A percentile compares a stretch with the other conserved stretches of the same genome.
Conservation (phyloP, 257 asterid genomes). For the Anisodus tanguticus region DNA sequence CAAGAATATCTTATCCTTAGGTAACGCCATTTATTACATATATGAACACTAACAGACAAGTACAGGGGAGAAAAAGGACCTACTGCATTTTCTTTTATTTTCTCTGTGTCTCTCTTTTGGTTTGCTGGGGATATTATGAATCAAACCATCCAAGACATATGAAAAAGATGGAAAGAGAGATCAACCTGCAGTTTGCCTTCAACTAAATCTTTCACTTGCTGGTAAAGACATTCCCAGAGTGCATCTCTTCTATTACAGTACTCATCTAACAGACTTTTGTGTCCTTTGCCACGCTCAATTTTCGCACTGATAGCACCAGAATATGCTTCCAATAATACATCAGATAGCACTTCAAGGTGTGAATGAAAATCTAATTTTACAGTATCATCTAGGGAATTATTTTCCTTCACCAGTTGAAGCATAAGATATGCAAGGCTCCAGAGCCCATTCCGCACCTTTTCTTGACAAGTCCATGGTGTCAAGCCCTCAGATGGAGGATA, state of each 20-base stretch:
- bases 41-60: background rate
- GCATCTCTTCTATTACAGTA: conserved; percentile 75
- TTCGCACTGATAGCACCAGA: conserved; percentile 79
- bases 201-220: conserved; percentile 62
- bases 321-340: conserved; percentile 81
- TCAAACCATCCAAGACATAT: background rate
- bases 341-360: conserved; percentile 69
- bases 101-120: too few species aligned
- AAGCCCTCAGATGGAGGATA: conserved; percentile 86
- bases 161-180: conserved; percentile 12
- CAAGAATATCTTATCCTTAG: conserved; percentile 20
- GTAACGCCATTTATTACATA: background rate
- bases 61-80: background rate
- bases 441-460: conserved; percentile 69
- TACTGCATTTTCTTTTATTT: background rate
- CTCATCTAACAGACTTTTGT: conserved; percentile 67
- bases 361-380: conserved; percentile 60
- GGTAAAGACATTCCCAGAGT: conserved; percentile 80
- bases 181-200: conserved; percentile 61
- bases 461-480: conserved; percentile 86
- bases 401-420: conserved; percentile 73
- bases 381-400: conserved; percentile 58
- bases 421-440: conserved; percentile 81
- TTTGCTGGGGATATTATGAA: background rate
- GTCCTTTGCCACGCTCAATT: conserved; percentile 81